Base-by-base conservation (phyloP, 140 eudicot species). In the Senecio squalidus region DNA sequence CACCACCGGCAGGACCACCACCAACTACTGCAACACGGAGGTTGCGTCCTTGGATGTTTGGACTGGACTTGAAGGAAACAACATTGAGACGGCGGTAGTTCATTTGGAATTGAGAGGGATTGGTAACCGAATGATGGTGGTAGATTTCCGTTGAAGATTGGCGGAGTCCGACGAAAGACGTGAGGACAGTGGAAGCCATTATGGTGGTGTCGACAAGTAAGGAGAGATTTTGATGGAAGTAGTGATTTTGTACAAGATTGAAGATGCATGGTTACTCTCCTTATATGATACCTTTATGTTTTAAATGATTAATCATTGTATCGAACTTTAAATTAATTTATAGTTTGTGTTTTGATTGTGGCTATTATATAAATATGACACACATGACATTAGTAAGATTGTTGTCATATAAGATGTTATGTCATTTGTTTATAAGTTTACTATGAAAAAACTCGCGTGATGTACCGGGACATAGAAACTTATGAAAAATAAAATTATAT, bases 1-100 rank as follows among this genome's bases (percentile, higher is more conserved):
- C 62, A 7, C 88, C 93, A 18, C 95, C 95, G 10, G 95, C 95
- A 0, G 95, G 95, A 10, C 95, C 95, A 3, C 95, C 95, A 7
- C 95, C 95, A 0, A 82, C 55, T 24, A 86, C 86, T 3, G 95
- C 95, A 2, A 86, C 95, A 13, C 95, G 62, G 44, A 86, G 93
- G 74, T 86, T 86, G 5, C 93, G 83, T 40, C 85, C 89, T 14
- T 75, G 64, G 65, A 83, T 76, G 40, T 75, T 67, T 7, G 88
- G 94, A 69, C 85, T 77, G 55, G 74, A 57, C 22, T 64, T 80
- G 5, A 74, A 76, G 4, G 94, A 82, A 5, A 53, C 36, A 6
- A 80, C 26, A 14, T 77, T 74, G 33, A 74, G 61, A 41, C 40
- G 65, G 0, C 84, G 77, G 80, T 71, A 27, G 76, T 65, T 14